A percentile compares a stretch with the other conserved stretches of the same genome.
Conservation (phyloP, 108 stramenopile species). For the Skeletonema grethae region DNA sequence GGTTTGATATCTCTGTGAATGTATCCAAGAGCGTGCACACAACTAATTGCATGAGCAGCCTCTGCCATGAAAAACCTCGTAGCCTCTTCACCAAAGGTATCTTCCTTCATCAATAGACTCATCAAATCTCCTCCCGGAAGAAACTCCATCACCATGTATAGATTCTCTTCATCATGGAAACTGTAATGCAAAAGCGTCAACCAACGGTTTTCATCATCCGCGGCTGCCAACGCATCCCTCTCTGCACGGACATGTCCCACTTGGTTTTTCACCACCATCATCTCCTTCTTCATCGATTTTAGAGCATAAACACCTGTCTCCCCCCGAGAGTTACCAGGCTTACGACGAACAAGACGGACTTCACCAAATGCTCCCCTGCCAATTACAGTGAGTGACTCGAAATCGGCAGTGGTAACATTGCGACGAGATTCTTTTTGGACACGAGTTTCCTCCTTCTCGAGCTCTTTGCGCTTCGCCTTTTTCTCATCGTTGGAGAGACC, state of each 20-base stretch:
- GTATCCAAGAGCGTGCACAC: conserved; percentile 94
- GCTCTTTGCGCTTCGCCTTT: conserved; percentile 62
- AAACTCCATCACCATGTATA: conserved; percentile 99
- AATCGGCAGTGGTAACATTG: conserved; percentile 82
- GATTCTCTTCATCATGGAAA: conserved; percentile 93
- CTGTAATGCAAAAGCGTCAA: conserved; percentile 94
- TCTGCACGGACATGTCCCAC: conserved; percentile 98
- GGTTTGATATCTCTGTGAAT: conserved; percentile 99
- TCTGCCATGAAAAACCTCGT: conserved; percentile 98
- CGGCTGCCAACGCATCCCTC: conserved; percentile 93
- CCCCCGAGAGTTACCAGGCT: conserved; percentile 52
- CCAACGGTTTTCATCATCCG: conserved; percentile 92
- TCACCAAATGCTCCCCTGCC: conserved; percentile 97
- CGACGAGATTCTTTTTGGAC: conserved; percentile 81
- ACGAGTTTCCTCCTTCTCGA: conserved; percentile 84
- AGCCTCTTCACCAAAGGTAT: conserved; percentile 89
- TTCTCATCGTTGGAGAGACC: conserved; percentile 86
- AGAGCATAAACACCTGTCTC: conserved; percentile 87
- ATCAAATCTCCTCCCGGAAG: conserved; percentile 99
- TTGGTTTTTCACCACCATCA: conserved; percentile 99
- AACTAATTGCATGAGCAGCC: conserved; percentile 95
- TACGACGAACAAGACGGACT: conserved; percentile 91
- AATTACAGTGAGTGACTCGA: conserved; percentile 91
- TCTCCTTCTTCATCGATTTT: conserved; percentile 99
- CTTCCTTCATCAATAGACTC: conserved; percentile 94